Evolutionary conservation across 306 rosid genomes (phyloP).

Genomic region (Mimosa bimucronata): DNA sequence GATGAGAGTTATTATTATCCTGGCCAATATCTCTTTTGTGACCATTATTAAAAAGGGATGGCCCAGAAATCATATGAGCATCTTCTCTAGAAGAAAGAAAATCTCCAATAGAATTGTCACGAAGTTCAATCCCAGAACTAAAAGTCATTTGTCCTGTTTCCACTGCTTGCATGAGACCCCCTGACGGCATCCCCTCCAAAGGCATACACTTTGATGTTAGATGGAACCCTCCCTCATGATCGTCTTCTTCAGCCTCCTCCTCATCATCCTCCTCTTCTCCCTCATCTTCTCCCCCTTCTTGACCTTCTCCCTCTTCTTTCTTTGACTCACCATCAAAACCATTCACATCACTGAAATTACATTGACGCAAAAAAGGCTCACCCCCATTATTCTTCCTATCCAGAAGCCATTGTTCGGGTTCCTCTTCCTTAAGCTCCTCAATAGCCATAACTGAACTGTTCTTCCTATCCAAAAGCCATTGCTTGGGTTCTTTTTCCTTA

Average conservation of each 20-base stretch:
- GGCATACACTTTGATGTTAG: conserved; percentile 57
- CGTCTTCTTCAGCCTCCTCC: conserved; percentile 52
- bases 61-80: conserved; percentile 52
- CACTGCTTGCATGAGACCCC: conserved; percentile 62
- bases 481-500: conserved; percentile 55
- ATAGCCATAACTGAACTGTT: conserved; percentile 53
- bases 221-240: conserved; percentile 61
- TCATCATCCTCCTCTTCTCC: conserved; percentile 45
- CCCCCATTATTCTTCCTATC: conserved; percentile 46
- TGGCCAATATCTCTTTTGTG: conserved; percentile 68
- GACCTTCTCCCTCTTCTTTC: conserved; percentile 44
- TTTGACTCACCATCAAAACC: conserved; percentile 43
- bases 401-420: conserved; percentile 58
- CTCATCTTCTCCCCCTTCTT: conserved; percentile 35
- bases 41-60: conserved; percentile 67
- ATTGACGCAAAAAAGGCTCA: conserved; percentile 59
- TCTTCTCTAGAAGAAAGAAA: conserved; percentile 78
- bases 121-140: conserved; percentile 69
- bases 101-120: conserved; percentile 56
- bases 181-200: conserved; percentile 69
- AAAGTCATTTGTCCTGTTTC: conserved; percentile 56
- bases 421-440: conserved; percentile 59
- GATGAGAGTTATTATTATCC: conserved; percentile 60
- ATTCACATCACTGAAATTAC: conserved; percentile 48
- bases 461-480: conserved; percentile 63